Evolutionary conservation across 768 basidiomycete genomes (phyloP), one percentile per base, ranked within the genome.

Genomic region (Termitomyces sp.): DNA sequence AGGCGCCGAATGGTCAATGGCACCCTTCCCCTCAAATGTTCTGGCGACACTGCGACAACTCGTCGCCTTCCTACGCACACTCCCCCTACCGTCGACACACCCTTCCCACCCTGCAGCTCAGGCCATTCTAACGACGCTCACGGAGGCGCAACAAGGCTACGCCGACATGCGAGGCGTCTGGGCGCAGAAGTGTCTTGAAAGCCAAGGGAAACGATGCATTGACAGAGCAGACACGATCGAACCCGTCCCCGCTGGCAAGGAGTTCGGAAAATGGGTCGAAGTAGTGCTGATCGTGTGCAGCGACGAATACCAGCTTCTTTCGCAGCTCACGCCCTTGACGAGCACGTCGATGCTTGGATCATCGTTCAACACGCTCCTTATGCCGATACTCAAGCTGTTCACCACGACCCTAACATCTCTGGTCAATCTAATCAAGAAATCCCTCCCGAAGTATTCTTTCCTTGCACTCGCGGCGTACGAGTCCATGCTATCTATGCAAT

Each of bases 111-210:
- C 89, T 0, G 89, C 89, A 7, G 82, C 89, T 0, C 77, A 76
- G 5, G 74, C 75, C 3, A 92, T 92, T 43, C 72, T 84, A 21
- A 65, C 78, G 2, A 85, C 87, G 2, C 69, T 94, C 8, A 83
- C 78, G 64, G 91, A 93, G 19, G 89, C 90, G 6, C 90, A 91
- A 69, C 78, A 79, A 54, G 91, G 91, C 1, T 92, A 90, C 59
- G 91, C 89, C 0, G 90, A 92, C 62, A 93, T 93, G 90, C 81
- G 92, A 27, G 90, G 90, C 11, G 78, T 75, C 12, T 93, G 92
- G 92, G 79, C 77, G 41, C 80, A 80, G 59, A 90, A 87, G 64
- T 88, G 89, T 53, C 68, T 92, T 21, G 92, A 93, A 64, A 76
- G 76, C 7, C 84, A 86, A 61, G 88, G 82, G 2, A 86, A 86